Percentiles rank a stretch among this genome's conserved stretches.
Conservation (phyloP, 176 grass and related monocot species). For the Triticum turgidum region DNA sequence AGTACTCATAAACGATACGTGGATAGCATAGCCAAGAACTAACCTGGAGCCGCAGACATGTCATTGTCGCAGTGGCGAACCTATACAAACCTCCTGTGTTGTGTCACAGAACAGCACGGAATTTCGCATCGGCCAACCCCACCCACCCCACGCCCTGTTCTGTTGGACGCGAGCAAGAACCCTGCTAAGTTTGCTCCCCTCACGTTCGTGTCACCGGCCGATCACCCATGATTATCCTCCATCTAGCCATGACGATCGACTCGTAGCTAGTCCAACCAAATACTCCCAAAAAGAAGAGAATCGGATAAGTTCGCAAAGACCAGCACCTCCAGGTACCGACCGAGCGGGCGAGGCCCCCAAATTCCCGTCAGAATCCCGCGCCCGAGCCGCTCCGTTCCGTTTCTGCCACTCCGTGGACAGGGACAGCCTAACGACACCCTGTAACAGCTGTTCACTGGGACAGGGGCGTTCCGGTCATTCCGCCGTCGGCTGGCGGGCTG, state of each 20-base stretch:
- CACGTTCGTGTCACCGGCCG: background rate
- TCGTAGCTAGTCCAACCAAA: background rate
- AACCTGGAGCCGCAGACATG: background rate
- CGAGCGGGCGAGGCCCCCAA: constrained; percentile 5
- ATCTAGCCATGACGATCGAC: background rate
- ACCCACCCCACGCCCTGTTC: background rate
- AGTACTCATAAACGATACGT: no score
- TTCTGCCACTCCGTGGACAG: constrained; percentile 68
- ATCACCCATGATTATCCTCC: constrained; percentile 5
- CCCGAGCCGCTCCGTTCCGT: constrained; percentile 51
- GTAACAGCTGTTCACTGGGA: constrained; percentile 33
- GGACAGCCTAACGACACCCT: constrained; percentile 55
- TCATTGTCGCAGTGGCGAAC: background rate
- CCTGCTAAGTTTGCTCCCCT: background rate
- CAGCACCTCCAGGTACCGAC: background rate
- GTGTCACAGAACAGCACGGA: background rate
- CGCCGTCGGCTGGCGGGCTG: background rate
- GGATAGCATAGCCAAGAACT: no score
- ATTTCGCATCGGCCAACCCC: background rate
- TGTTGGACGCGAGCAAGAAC: background rate
- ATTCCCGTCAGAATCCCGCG: constrained; percentile 45
- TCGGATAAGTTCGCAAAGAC: constrained; percentile 40
- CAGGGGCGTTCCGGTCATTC: constrained; percentile 49
- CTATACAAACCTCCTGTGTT: background rate
- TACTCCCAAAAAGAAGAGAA: constrained; percentile 18